Base-by-base conservation (phyloP, 352 stramenopile genomes). In the Globisporangium heterothallicum region DNA sequence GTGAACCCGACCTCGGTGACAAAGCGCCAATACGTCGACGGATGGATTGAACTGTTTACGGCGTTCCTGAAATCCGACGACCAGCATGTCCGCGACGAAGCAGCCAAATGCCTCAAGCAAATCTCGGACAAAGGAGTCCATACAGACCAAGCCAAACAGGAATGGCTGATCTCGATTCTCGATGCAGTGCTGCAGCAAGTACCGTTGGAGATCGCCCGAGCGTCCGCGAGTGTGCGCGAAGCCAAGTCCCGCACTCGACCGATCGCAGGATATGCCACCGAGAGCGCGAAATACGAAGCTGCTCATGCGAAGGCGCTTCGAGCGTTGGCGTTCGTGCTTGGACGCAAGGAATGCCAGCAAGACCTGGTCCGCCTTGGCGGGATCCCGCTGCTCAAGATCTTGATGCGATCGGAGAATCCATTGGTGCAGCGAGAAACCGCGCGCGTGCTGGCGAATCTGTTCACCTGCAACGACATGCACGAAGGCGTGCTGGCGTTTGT, bases 1-100 rank as follows among this genome's bases (percentile, higher is more conserved):
- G 66, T 84, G 27, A 69, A 70, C 9, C 70, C 76, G 0, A 65
- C 64, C 16, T 54, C 64, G 12, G 61, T 81, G 18, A 42, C 70
- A 8, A 68, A 57, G 4, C 64, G 72, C 29, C 69, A 72, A 26
- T 84, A 86, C 56, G 71, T 88, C 2, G 74, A 85, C 46, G 79
- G 79, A 4, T 91, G 79, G 79, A 88, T 90, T 44, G 79, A 88
- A 42, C 42, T 90, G n/a, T 87, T 87, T 49, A 86, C 76, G 8
- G 63, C 75, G 10, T 84, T 85, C 27, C 36, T 88, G 6, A 69
- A 70, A 18, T 79, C 66, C 26, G 63, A 72, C n/a, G 53, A 87
- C 43, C 46, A 70, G 19, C 56, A 59, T 0, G 69, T 90, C 10
- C 68, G 73, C 4, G 58, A 61, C 14, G 57, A 87, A 49, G 79